Evolutionary conservation across 345 rosid genomes (phyloP), one percentile per base, ranked within the genome.

Genomic region (Salix dunnii): DNA sequence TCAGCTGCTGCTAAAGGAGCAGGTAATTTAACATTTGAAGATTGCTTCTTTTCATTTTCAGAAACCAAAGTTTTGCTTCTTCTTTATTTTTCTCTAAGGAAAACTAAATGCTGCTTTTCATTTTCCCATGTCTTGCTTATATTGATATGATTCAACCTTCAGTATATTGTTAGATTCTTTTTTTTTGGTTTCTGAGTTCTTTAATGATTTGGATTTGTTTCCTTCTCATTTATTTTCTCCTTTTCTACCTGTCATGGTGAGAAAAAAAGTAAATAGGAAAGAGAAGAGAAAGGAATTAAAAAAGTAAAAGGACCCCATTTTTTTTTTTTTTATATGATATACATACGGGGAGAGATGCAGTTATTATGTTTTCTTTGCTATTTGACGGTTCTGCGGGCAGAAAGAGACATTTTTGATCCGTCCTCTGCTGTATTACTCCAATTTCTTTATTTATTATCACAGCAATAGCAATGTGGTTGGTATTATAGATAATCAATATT

Each of bases 1-100:
- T 82, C 83, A 72, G 94, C 97, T 80, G 90, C 81, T 36, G 90
- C 93, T 31, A 90, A 87, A 78, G 91, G 97, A 84, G 99, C 97
- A 70, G 99, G 99, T 92, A 82, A 82, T 75, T 33, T 60, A 6
- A 13, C 18, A 18, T 23, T 61, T 1, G n/a, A 17, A 43, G 4
- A 21, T 51, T 14, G 38, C 40, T 66, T 30, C 35, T 64, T 66
- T 66, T 66, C 23, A 20, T 31, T 33, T 20, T 18, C 43, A 28
- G 43, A 36, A 5, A 2, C 40, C 49, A 2, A 8, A 35, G 43
- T 12, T n/a, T n/a, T 38, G 12, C 20, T 68, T 40, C 25, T 12
- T 68, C 42, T n/a, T 40, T 10, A 20, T 65, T 23, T 28, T 31
- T 12, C 18, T 58, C 0, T 0, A 30, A 31, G 9, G 9, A 64